phyloP scores from a whole-genome alignment of 2,329 filamentous ascomycete species.

The Botryotinia calthae region DNA sequence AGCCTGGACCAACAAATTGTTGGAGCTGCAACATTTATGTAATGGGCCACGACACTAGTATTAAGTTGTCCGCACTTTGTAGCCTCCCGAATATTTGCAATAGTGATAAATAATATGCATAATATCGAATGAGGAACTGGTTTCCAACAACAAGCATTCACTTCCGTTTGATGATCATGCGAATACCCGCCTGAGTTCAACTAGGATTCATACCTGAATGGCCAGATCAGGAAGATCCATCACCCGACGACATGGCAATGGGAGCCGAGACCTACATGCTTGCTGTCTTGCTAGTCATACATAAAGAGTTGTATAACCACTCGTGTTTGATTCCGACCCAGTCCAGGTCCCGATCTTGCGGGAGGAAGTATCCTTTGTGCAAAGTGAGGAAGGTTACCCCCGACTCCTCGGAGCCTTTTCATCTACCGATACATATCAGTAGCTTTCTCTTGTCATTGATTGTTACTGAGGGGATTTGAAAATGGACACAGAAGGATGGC shows the following conservation, averaged over 20 bases:
- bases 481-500: not conserved
- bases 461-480: not conserved
- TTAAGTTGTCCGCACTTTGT: not conserved
- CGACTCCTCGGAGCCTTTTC: not conserved
- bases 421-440: constrained; percentile 4
- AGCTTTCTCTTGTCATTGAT: not conserved
- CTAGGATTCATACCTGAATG: not conserved
- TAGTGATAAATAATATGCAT: not conserved
- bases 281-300: not conserved
- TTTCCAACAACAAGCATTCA: not conserved
- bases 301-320: constrained; percentile 3
- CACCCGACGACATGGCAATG: constrained; percentile 15
- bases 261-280: not conserved
- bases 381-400: not conserved
- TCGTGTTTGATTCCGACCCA: constrained; percentile 9
- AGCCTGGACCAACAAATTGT: constrained; percentile 14
- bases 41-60: constrained; percentile 1
- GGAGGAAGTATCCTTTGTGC: not conserved
- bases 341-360: not conserved
- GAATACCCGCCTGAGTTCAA: not conserved
- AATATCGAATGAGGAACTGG: not conserved
- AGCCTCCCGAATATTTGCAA: not conserved
- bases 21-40: constrained; percentile 8
- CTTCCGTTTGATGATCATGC: constrained; percentile 3
- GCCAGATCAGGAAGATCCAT: not conserved